phyloP scores from a whole-genome alignment of 352 stramenopile genomes.

The Pythium aquatile region DNA sequence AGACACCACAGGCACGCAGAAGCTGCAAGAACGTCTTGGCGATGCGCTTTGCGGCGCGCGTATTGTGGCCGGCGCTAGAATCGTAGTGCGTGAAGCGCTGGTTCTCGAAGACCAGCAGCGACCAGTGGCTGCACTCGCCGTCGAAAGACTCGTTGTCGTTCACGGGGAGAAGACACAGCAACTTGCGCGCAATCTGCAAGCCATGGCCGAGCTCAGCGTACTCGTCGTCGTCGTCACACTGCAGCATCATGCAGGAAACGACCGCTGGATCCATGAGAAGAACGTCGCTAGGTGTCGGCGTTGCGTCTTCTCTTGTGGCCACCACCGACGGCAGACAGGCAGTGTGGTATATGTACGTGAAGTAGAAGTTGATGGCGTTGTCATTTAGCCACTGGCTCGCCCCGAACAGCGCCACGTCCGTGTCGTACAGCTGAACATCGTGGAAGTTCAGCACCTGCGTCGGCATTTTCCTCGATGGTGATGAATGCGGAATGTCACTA shows the following conservation, averaged over 20 bases:
- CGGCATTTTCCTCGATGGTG: constrained; percentile 26
- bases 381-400: constrained; percentile 76
- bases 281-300: constrained; percentile 25
- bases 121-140: constrained; percentile 71
- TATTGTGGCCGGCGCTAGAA: constrained; percentile 67
- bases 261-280: constrained; percentile 77
- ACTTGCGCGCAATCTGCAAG: constrained; percentile 34
- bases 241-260: constrained; percentile 76
- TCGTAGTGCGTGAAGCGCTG: constrained; percentile 64
- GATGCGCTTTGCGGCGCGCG: constrained; percentile 41
- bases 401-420: constrained; percentile 71
- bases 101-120: constrained; percentile 51
- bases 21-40: constrained; percentile 43
- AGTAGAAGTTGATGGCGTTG: constrained; percentile 83
- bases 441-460: constrained; percentile 73
- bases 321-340: constrained; percentile 19
- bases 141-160: constrained; percentile 65
- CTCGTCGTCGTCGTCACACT: constrained; percentile 84
- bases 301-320: not conserved
- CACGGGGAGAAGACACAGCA: constrained; percentile 63
- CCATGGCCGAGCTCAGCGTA: constrained; percentile 57
- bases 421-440: constrained; percentile 80
- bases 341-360: constrained; percentile 62
- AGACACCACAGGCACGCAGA: constrained; percentile 22
- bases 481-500: constrained; percentile 5